Percentiles rank a stretch among this genome's conserved stretches.
Evolutionary conservation across 2,329 filamentous ascomycete genomes (phyloP).

Genomic region (Rhinocladiella similis): DNA sequence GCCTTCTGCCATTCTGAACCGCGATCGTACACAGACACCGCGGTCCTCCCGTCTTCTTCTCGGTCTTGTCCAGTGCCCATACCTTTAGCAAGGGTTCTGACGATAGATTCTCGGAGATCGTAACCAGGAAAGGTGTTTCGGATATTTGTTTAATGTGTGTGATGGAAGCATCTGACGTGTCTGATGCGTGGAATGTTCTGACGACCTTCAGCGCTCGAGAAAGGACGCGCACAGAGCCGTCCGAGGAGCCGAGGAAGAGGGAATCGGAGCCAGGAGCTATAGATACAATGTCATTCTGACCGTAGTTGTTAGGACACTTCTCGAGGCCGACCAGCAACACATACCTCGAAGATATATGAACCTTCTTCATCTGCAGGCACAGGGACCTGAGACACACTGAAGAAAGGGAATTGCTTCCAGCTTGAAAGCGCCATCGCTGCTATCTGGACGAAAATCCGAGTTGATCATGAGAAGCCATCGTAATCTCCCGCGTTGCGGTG

Average conservation of each 20-base stretch:
- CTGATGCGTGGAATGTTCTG: slow-evolving; percentile 83
- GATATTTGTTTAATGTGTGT: slow-evolving; percentile 92
- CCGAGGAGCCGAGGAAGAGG: slow-evolving; percentile 81
- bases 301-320: slow-evolving; percentile 4
- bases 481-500: not conserved
- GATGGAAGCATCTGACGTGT: slow-evolving; percentile 64
- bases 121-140: slow-evolving; percentile 81
- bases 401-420: slow-evolving; percentile 99
- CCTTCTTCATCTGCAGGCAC: slow-evolving; percentile 74
- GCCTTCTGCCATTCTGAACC: slow-evolving; percentile 86
- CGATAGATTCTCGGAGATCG: slow-evolving; percentile 77
- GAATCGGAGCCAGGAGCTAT: slow-evolving; percentile 85
- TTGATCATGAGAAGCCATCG: not conserved
- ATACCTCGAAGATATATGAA: slow-evolving; percentile 76
- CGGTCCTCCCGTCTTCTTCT: slow-evolving; percentile 89
- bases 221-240: slow-evolving; percentile 85
- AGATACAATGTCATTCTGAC: slow-evolving; percentile 69
- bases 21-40: slow-evolving; percentile 82
- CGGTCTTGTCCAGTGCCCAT: slow-evolving; percentile 92
- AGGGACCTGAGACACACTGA: slow-evolving; percentile 85
- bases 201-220: slow-evolving; percentile 84
- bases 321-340: slow-evolving; percentile 20
- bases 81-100: slow-evolving; percentile 89
- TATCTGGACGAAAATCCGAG: not conserved
- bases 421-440: slow-evolving; percentile 48